These are phyloP conservation scores for Xerocomellus amylosporus DNA, from an alignment of 768 basidiomycete species.

Conservation along the genomic window DNA sequence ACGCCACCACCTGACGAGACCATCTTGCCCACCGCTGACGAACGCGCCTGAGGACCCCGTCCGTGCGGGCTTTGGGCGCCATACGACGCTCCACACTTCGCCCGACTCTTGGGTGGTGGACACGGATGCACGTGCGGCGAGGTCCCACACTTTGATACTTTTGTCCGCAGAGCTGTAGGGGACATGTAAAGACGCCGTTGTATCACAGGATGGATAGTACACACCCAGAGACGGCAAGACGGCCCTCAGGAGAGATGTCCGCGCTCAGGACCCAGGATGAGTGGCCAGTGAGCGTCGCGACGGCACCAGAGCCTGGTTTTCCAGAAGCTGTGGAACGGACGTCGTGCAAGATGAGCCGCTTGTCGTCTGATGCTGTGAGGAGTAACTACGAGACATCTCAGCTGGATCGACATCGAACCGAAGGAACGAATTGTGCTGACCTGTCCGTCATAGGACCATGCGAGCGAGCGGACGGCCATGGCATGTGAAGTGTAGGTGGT, in stretches of 20 bases:
- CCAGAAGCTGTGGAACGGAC: constrained; percentile 66
- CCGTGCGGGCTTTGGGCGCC: constrained; percentile 63
- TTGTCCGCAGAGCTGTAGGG: constrained; percentile 72
- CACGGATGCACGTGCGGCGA: constrained; percentile 67
- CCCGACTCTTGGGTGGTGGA: constrained; percentile 75
- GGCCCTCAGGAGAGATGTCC: constrained; percentile 79
- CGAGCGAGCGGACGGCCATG: constrained; percentile 81
- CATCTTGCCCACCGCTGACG: constrained; percentile 74
- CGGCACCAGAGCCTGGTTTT: constrained; percentile 66
- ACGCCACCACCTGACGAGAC: constrained; percentile 73
- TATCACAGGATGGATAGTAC: constrained; percentile 18
- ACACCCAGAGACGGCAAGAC: constrained; percentile 79
- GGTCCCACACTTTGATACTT: constrained; percentile 85
- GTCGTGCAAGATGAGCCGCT: constrained; percentile 86
- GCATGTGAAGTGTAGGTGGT: constrained; percentile 85
- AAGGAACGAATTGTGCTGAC: constrained; percentile 42
- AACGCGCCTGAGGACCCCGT: constrained; percentile 58
- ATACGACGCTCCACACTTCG: constrained; percentile 83
- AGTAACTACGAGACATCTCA: constrained; percentile 55
- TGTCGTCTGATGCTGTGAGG: constrained; percentile 90
- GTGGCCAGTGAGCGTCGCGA: constrained; percentile 85
- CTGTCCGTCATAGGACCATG: constrained; percentile 88
- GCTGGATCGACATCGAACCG: not conserved
- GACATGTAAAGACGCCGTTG: not conserved
- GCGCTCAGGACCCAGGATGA: constrained; percentile 87